Conservation (phyloP, 768 basidiomycete species). For the Boletus insuetus region DNA sequence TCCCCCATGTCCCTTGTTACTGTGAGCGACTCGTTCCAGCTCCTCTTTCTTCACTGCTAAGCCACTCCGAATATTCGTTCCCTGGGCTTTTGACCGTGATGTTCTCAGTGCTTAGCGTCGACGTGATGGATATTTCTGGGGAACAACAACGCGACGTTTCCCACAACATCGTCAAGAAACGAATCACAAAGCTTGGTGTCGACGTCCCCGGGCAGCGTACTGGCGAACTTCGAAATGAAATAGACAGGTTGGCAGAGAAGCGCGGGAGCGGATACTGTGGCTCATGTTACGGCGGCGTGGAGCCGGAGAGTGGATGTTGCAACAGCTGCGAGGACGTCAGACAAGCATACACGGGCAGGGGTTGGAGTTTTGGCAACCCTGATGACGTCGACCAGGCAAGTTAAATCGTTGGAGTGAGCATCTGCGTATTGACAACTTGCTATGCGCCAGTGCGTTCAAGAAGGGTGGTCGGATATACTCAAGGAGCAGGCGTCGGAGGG, state of each 20-base stretch:
- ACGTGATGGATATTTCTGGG: slow-evolving; percentile 98
- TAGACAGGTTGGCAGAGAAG: slow-evolving; percentile 72
- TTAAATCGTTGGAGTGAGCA: not conserved
- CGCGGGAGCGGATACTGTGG: slow-evolving; percentile 77
- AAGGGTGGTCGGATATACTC: slow-evolving; percentile 94
- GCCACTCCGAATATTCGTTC: not conserved
- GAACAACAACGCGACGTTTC: slow-evolving; percentile 90
- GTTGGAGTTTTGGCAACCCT: slow-evolving; percentile 94
- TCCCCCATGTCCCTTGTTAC: slow-evolving; percentile 97
- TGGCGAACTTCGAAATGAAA: slow-evolving; percentile 78
- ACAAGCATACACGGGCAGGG: slow-evolving; percentile 82
- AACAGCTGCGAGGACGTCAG: slow-evolving; percentile 96
- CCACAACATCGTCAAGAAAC: slow-evolving; percentile 84
- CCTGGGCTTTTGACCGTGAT: not conserved
- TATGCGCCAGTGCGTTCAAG: slow-evolving; percentile 70
- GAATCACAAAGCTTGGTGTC: slow-evolving; percentile 60
- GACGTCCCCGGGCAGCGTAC: slow-evolving; percentile 54
- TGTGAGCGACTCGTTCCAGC: slow-evolving; percentile 51
- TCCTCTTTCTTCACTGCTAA: not conserved
- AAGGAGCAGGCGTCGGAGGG: slow-evolving; percentile 91
- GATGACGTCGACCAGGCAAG: slow-evolving; percentile 89
- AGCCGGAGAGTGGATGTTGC: slow-evolving; percentile 81
- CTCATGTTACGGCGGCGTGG: slow-evolving; percentile 89
- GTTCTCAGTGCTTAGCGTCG: slow-evolving; percentile 81
- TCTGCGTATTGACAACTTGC: not conserved